phyloP scores from a whole-genome alignment of 768 basidiomycete species.

The Phallus indusiatus region DNA sequence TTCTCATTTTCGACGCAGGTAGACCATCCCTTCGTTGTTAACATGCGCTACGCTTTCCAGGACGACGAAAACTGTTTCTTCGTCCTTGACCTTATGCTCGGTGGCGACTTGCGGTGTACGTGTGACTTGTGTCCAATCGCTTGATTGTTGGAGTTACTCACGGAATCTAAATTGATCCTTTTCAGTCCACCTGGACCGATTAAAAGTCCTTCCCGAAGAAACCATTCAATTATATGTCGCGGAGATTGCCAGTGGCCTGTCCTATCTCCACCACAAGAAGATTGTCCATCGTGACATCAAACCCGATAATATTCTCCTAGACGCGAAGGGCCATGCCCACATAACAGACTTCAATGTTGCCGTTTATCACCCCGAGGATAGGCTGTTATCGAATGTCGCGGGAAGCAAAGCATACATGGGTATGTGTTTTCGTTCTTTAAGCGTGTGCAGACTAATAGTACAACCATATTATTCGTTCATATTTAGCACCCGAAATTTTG shows the following conservation, averaged over 20 bases:
- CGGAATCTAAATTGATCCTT: not conserved
- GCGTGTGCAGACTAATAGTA: not conserved
- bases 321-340: constrained; percentile 41
- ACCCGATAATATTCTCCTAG: constrained; percentile 43
- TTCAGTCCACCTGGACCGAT: constrained; percentile 79
- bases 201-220: constrained; percentile 30
- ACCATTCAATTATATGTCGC: constrained; percentile 33
- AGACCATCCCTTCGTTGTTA: constrained; percentile 36
- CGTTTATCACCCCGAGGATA: constrained; percentile 35
- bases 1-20: constrained; percentile 23
- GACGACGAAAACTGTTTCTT: constrained; percentile 43
- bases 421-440: constrained; percentile 13
- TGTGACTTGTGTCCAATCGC: constrained; percentile 4
- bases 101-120: constrained; percentile 34
- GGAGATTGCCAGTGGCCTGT: constrained; percentile 34
- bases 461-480: not conserved
- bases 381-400: constrained; percentile 37
- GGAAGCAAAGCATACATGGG: constrained; percentile 47
- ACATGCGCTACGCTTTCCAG: constrained; percentile 35
- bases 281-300: constrained; percentile 46
- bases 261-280: constrained; percentile 35
- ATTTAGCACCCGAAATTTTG: constrained; percentile 43
- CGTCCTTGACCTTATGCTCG: constrained; percentile 39
- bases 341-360: constrained; percentile 48
- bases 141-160: not conserved